A percentile compares a stretch with the other conserved stretches of the same genome.
These are phyloP conservation scores for Strobilomyces confusus DNA, from an alignment of 768 basidiomycete species.

Conservation along the genomic window DNA sequence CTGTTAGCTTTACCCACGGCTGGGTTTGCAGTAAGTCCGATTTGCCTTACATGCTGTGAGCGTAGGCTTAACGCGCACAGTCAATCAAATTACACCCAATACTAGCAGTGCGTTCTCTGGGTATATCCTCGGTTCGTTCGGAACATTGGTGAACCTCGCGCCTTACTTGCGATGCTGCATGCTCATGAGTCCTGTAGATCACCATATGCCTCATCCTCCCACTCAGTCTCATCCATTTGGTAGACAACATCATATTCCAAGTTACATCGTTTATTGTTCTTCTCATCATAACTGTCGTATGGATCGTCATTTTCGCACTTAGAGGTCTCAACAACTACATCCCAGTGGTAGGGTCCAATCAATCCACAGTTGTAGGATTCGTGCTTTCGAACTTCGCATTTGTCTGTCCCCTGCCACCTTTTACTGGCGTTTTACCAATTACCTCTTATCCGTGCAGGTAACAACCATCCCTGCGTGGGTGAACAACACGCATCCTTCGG, in stretches of 20 bases:
- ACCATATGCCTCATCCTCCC: constrained; percentile 19
- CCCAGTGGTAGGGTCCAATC: constrained; percentile 16
- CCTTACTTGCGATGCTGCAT: background rate
- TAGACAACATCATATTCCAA: constrained; percentile 25
- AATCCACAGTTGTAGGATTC: constrained; percentile 22
- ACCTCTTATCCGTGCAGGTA: too few species aligned
- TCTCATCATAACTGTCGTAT: constrained; percentile 16
- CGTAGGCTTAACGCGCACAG: constrained; percentile 5
- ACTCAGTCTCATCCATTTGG: constrained; percentile 21
- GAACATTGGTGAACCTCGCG: constrained; percentile 12
- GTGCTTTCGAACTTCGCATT: constrained; percentile 25
- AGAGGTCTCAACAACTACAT: constrained; percentile 11
- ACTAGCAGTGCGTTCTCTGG: constrained; percentile 18
- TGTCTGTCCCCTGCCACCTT: constrained; percentile 5
- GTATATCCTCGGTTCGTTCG: constrained; percentile 21
- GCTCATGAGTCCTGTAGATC: constrained; percentile 14
- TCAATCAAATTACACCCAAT: constrained; percentile 7
- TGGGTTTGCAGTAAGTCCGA: constrained; percentile 17
- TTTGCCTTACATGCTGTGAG: background rate
- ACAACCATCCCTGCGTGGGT: constrained; percentile 26
- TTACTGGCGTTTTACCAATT: too few species aligned
- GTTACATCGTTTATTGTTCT: constrained; percentile 21
- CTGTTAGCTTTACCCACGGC: constrained; percentile 21
- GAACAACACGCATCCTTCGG: constrained; percentile 21
- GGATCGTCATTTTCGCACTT: constrained; percentile 16